These are phyloP conservation scores for Vigna radiata DNA, from an alignment of 306 rosid genomes.

Conservation along the genomic window DNA sequence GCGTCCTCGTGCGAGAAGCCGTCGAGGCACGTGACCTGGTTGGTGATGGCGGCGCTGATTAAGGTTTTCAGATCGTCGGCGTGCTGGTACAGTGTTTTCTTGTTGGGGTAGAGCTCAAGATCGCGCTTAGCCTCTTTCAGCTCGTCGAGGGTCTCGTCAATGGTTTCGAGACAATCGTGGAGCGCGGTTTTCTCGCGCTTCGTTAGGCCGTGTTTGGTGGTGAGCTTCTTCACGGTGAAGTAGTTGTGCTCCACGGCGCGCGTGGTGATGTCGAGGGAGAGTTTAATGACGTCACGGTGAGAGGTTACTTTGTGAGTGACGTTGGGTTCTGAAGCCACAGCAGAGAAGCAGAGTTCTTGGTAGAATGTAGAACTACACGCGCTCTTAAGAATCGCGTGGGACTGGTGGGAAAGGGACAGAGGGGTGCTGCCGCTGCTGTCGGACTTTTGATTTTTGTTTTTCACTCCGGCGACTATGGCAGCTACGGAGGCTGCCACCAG, in stretches of 20 bases:
- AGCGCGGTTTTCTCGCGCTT: constrained; percentile 68
- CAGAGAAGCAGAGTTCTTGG: constrained; percentile 76
- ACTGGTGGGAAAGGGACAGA: constrained; percentile 44
- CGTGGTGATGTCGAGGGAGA: constrained; percentile 57
- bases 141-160: constrained; percentile 72
- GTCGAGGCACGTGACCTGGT: constrained; percentile 86
- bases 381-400: constrained; percentile 61
- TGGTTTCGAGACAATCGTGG: constrained; percentile 71
- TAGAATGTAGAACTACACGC: constrained; percentile 75
- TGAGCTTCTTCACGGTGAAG: constrained; percentile 52
- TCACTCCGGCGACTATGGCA: constrained; percentile 60
- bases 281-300: constrained; percentile 58
- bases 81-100: constrained; percentile 57
- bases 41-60: constrained; percentile 79
- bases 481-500: constrained; percentile 49
- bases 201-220: constrained; percentile 37
- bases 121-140: constrained; percentile 53
- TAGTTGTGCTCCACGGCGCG: constrained; percentile 59
- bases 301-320: constrained; percentile 42
- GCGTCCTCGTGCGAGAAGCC: constrained; percentile 76
- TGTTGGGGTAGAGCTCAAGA: constrained; percentile 54
- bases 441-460: constrained; percentile 9
- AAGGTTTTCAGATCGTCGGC: constrained; percentile 80
- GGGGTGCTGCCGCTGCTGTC: background rate
- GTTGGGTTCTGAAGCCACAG: constrained; percentile 50